A percentile compares a stretch with the other conserved stretches of the same genome.
These are phyloP conservation scores for Tylopilus orsonianus DNA, from an alignment of 1,284 basidiomycete genomes.

Conservation along the genomic window DNA sequence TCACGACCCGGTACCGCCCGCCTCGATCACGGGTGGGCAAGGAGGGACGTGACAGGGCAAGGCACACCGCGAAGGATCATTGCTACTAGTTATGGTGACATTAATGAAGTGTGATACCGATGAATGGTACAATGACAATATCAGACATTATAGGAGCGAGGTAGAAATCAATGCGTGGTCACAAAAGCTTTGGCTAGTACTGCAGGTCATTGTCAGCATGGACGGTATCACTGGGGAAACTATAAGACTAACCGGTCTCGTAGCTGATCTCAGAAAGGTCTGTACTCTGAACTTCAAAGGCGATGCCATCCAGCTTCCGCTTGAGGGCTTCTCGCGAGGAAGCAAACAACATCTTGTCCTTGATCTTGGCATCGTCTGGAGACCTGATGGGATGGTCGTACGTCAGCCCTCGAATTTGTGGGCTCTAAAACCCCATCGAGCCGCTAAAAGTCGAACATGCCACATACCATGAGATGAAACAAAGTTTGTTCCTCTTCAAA, in stretches of 20 bases:
- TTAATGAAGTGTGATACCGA: not conserved
- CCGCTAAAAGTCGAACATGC: too few species aligned
- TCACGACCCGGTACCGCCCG: too few species aligned
- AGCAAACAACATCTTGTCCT: conserved; percentile 94
- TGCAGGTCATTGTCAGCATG: not conserved
- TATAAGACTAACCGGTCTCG: conserved; percentile 75
- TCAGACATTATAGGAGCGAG: not conserved
- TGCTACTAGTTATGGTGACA: not conserved
- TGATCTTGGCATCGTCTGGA: conserved; percentile 86
- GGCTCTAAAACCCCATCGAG: too few species aligned
- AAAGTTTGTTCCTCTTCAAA: conserved; percentile 88
- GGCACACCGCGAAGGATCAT: too few species aligned
- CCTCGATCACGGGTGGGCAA: too few species aligned
- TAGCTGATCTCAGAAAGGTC: conserved; percentile 79
- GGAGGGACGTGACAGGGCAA: too few species aligned
- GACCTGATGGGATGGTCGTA: conserved; percentile 54
- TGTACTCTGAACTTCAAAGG: conserved; percentile 86
- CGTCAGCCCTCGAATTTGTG: too few species aligned
- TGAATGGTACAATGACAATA: conserved; percentile 3
- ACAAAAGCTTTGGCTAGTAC: conserved; percentile 23
- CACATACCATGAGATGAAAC: conserved; percentile 77
- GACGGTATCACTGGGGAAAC: too few species aligned
- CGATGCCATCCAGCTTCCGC: conserved; percentile 69
- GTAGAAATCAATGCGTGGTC: conserved; percentile 16
- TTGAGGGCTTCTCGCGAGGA: conserved; percentile 88